Evolutionary conservation across 768 basidiomycete species (phyloP).

Genomic region (Rhodotorula sphaerocarpa): DNA sequence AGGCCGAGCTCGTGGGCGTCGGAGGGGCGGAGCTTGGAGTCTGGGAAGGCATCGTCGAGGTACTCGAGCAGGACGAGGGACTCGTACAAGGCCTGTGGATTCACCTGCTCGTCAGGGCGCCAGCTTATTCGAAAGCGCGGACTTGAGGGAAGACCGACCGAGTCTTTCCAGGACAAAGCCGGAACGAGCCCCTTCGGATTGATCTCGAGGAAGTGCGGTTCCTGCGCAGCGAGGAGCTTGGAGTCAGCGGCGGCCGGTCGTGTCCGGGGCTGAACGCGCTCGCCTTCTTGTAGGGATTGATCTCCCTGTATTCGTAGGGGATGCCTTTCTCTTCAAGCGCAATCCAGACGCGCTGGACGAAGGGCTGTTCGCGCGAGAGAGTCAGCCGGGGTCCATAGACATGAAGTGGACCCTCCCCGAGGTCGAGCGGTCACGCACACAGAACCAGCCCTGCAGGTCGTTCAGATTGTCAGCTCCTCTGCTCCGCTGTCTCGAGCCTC

Average conservation of each 20-base stretch:
- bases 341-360: constrained; percentile 74
- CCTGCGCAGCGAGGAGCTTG: constrained; percentile 37
- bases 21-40: neutral
- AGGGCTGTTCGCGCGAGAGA: constrained; percentile 56
- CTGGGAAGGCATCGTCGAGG: constrained; percentile 25
- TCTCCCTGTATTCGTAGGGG: constrained; percentile 73
- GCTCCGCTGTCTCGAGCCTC: neutral
- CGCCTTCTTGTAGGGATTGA: constrained; percentile 12
- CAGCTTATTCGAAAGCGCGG: no score
- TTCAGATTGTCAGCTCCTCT: neutral
- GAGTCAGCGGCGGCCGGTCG: constrained; percentile 49
- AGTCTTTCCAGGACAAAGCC: constrained; percentile 44
- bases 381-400: no score
- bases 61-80: constrained; percentile 47
- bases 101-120: no score
- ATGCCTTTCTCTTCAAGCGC: constrained; percentile 62
- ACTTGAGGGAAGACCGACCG: no score
- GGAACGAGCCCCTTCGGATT: constrained; percentile 79
- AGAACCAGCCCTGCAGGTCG: neutral
- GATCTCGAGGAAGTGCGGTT: constrained; percentile 65
- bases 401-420: neutral
- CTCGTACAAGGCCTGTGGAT: constrained; percentile 63
- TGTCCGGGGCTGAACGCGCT: neutral
- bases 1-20: constrained; percentile 10
- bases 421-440: no score